Evolutionary conservation across 441 rosid genomes (phyloP).

Genomic region (Pelargonium fulgidum): DNA sequence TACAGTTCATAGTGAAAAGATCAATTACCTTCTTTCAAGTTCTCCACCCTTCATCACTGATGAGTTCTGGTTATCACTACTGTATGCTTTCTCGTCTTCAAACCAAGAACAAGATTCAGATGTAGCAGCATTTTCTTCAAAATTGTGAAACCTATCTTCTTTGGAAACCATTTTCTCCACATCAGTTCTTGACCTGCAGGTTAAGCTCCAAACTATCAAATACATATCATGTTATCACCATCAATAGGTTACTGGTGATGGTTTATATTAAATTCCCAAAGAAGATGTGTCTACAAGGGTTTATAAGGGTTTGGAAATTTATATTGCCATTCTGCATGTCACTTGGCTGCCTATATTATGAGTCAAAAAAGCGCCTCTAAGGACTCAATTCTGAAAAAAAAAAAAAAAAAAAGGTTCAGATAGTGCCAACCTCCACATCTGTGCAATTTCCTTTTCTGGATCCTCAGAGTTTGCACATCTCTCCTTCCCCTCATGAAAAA

Average conservation of each 20-base stretch:
- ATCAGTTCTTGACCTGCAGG: slow-evolving; percentile 46
- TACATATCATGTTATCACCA: not conserved
- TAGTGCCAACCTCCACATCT: slow-evolving; percentile 56
- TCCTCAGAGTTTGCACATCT: slow-evolving; percentile 68
- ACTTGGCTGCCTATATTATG: not conserved
- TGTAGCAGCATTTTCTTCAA: slow-evolving; percentile 47
- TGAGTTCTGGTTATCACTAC: slow-evolving; percentile 55
- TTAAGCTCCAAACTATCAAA: slow-evolving; percentile 11
- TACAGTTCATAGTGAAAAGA: too few relatives aligned
- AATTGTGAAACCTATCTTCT: slow-evolving; percentile 32
- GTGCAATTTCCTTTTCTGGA: slow-evolving; percentile 53
- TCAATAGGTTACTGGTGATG: not conserved
- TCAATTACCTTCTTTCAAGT: slow-evolving; percentile 24
- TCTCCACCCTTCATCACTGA: slow-evolving; percentile 35
- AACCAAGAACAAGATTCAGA: slow-evolving; percentile 74
- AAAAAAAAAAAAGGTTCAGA: slow-evolving; percentile 12
- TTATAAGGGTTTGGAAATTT: too few relatives aligned
- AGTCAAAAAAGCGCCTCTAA: slow-evolving; percentile 6
- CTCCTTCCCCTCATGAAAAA: slow-evolving; percentile 63
- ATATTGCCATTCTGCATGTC: too few relatives aligned
- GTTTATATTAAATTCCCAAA: not conserved
- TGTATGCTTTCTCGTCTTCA: slow-evolving; percentile 60
- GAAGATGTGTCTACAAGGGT: not conserved
- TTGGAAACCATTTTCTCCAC: slow-evolving; percentile 28
- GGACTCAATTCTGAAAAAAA: slow-evolving; percentile 4